Conservation (phyloP, 148 eudicot species). For the Chenopodium formosanum region DNA sequence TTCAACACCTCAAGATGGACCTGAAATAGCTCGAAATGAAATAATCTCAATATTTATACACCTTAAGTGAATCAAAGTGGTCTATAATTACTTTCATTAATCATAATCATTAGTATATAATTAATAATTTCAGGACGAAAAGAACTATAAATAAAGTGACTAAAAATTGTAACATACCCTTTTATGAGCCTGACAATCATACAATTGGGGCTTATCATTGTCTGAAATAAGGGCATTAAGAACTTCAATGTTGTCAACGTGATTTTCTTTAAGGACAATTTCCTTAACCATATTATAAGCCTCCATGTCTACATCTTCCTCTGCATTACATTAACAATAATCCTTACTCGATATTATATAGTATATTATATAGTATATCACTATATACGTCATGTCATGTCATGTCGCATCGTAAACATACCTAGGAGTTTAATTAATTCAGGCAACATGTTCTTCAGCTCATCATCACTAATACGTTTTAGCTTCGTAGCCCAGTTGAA, state of each 20-base stretch:
- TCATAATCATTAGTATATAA: too few species aligned
- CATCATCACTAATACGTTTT: slow-evolving; percentile 28
- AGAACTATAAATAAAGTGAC: too few species aligned
- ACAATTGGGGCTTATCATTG: slow-evolving; percentile 36
- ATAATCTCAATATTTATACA: neutral
- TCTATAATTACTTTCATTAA: too few species aligned
- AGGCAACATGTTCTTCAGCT: slow-evolving; percentile 23
- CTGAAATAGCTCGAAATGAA: slow-evolving; percentile 4
- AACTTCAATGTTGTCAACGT: slow-evolving; percentile 46
- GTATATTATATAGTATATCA: too few species aligned
- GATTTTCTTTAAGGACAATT: slow-evolving; percentile 24
- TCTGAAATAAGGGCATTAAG: slow-evolving; percentile 37
- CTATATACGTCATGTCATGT: too few species aligned
- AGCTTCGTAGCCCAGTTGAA: slow-evolving; percentile 40
- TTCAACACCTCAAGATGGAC: slow-evolving; percentile 25
- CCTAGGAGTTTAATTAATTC: too few species aligned
- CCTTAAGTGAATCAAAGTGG: too few species aligned
- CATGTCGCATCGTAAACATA: too few species aligned
- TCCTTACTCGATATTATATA: too few species aligned
- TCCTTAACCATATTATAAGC: slow-evolving; percentile 22
- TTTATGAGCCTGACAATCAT: slow-evolving; percentile 35
- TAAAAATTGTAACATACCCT: slow-evolving; percentile 25
- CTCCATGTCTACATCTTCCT: slow-evolving; percentile 29
- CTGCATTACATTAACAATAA: slow-evolving; percentile 20
- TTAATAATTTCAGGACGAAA: too few species aligned